These are phyloP conservation scores for Xanthoceras sorbifolium DNA, from an alignment of 345 rosid genomes.

Conservation along the genomic window DNA sequence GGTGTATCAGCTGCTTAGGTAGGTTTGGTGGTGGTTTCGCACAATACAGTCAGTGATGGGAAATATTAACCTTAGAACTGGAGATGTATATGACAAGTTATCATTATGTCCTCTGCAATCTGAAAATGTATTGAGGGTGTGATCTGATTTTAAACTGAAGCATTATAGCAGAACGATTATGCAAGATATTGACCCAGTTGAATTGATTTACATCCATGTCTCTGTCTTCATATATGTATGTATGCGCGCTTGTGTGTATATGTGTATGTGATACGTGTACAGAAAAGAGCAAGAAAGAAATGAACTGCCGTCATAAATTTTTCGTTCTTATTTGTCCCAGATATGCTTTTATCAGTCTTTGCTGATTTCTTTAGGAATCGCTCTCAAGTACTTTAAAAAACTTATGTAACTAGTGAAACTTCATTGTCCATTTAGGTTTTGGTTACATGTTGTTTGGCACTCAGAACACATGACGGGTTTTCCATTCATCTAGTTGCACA, in stretches of 20 bases:
- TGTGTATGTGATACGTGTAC: not conserved
- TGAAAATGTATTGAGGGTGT: too few relatives aligned
- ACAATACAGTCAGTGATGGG: too few relatives aligned
- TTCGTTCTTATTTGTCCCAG: not conserved
- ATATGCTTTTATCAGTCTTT: too few relatives aligned
- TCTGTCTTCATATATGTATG: not conserved
- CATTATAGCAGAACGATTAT: too few relatives aligned
- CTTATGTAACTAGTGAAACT: not conserved
- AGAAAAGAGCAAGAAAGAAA: too few relatives aligned
- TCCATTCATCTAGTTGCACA: not conserved
- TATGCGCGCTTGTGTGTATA: not conserved
- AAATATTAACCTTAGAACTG: too few relatives aligned
- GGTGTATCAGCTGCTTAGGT: too few relatives aligned
- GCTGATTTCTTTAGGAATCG: not conserved
- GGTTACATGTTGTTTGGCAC: not conserved
- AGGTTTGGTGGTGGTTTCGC: too few relatives aligned
- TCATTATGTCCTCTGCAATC: too few relatives aligned
- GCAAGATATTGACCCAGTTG: not conserved
- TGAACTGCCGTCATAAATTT: not conserved
- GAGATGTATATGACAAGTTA: too few relatives aligned
- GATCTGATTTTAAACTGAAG: too few relatives aligned
- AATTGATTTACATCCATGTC: not conserved
- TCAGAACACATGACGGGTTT: not conserved
- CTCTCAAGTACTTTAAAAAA: not conserved
- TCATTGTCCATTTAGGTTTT: slow-evolving; percentile 5